Conservation (phyloP, 140 eudicot genomes). For the Ambrosia hybrid region DNA sequence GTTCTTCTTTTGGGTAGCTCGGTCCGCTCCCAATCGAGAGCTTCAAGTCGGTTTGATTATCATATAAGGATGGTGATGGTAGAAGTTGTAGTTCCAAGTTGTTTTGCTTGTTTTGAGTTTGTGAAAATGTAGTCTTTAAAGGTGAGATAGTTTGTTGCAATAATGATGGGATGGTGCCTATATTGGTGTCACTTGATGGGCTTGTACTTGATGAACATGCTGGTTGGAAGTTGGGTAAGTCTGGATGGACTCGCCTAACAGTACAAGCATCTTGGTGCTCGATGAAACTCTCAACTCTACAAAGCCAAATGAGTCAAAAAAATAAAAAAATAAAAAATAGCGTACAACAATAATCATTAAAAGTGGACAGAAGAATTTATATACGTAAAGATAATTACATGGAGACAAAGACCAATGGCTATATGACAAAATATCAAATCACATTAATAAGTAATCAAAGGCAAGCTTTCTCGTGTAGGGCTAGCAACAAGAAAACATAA, state of each 20-base stretch:
- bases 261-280: slow-evolving; percentile 93
- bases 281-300: slow-evolving; percentile 90
- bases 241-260: slow-evolving; percentile 55
- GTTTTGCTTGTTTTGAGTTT: slow-evolving; percentile 26
- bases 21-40: slow-evolving; percentile 23
- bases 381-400: slow-evolving; percentile 15
- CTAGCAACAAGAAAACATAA: slow-evolving; percentile 21
- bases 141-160: slow-evolving; percentile 16
- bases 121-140: slow-evolving; percentile 1
- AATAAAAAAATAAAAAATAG: not conserved
- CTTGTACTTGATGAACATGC: slow-evolving; percentile 60
- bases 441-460: slow-evolving; percentile 29
- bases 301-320: not conserved
- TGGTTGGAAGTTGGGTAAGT: slow-evolving; percentile 33
- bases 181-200: slow-evolving; percentile 62
- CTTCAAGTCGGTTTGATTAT: slow-evolving; percentile 18
- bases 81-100: slow-evolving; percentile 70
- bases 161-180: slow-evolving; percentile 34
- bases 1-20: slow-evolving; percentile 34
- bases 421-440: slow-evolving; percentile 39
- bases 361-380: slow-evolving; percentile 17
- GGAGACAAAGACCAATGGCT: slow-evolving; percentile 28
- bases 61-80: slow-evolving; percentile 38
- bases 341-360: not conserved
- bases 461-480: slow-evolving; percentile 33